Conservation (phyloP, 805 yeast species). For the Debaryomyces castellii region DNA sequence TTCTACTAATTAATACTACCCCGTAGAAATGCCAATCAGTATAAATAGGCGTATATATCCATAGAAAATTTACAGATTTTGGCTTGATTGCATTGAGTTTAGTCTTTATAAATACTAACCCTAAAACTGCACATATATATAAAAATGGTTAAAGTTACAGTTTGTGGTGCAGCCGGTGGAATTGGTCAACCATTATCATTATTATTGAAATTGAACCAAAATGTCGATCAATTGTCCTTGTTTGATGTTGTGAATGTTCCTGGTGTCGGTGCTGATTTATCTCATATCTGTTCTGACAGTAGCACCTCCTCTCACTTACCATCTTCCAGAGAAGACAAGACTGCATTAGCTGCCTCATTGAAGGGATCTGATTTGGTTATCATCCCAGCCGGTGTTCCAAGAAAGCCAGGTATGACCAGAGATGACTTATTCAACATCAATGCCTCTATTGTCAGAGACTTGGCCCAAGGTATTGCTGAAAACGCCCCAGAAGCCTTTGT, state of each 20-base stretch:
- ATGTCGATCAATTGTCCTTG: slow-evolving; percentile 64
- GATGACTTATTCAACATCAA: slow-evolving; percentile 84
- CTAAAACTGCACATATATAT: background rate
- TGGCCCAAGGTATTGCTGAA: slow-evolving; percentile 74
- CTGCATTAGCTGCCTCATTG: slow-evolving; percentile 46
- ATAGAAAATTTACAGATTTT: background rate
- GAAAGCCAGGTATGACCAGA: slow-evolving; percentile 94
- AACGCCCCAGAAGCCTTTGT: slow-evolving; percentile 74
- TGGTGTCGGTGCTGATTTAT: slow-evolving; percentile 86
- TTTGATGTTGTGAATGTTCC: slow-evolving; percentile 83
- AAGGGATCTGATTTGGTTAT: slow-evolving; percentile 48
- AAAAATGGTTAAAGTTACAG: slow-evolving; percentile 67
- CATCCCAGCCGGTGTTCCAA: slow-evolving; percentile 87
- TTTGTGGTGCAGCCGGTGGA: slow-evolving; percentile 92
- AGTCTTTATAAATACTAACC: background rate
- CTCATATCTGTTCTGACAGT: slow-evolving; percentile 76
- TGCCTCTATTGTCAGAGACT: slow-evolving; percentile 72
- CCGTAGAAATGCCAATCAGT: background rate
- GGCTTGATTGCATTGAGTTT: background rate
- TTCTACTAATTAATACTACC: background rate
- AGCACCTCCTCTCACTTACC: slow-evolving; percentile 62
- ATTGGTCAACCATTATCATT: slow-evolving; percentile 92
- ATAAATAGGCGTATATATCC: background rate
- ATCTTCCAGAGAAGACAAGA: slow-evolving; percentile 46
- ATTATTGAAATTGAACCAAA: slow-evolving; percentile 67